Percentiles rank a stretch among this genome's conserved stretches.
Evolutionary conservation across 495 filamentous ascomycete genomes (phyloP).

Genomic region (Staphylotrichum tortipilum): DNA sequence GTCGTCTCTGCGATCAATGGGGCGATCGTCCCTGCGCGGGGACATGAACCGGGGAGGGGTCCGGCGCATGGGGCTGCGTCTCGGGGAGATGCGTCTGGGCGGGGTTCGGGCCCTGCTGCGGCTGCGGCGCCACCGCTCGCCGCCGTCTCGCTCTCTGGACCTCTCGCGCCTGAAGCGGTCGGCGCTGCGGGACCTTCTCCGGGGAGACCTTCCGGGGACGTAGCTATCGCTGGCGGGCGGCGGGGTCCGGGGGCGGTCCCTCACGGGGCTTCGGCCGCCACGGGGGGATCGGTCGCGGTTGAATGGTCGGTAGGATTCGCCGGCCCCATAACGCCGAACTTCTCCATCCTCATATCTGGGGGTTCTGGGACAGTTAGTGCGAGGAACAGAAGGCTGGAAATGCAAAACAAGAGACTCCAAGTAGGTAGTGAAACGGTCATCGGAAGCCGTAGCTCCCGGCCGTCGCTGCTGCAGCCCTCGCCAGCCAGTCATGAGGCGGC

Average conservation of each 20-base stretch:
- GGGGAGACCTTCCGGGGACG: slow-evolving; percentile 27
- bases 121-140: slow-evolving; percentile 28
- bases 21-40: slow-evolving; percentile 33
- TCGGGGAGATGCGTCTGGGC: slow-evolving; percentile 29
- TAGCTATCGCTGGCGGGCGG: slow-evolving; percentile 29
- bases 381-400: too few relatives aligned
- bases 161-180: slow-evolving; percentile 29
- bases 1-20: slow-evolving; percentile 4
- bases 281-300: slow-evolving; percentile 40
- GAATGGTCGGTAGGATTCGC: slow-evolving; percentile 47
- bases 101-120: slow-evolving; percentile 33
- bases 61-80: slow-evolving; percentile 28
- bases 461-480: too few relatives aligned
- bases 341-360: slow-evolving; percentile 46
- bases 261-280: slow-evolving; percentile 34
- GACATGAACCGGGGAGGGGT: slow-evolving; percentile 29
- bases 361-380: background rate
- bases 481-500: too few relatives aligned
- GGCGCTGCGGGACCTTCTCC: slow-evolving; percentile 26
- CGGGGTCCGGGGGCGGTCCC: slow-evolving; percentile 29
- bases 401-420: too few relatives aligned
- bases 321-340: slow-evolving; percentile 47
- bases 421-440: too few relatives aligned
- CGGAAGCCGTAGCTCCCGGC: too few relatives aligned
- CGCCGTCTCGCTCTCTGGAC: slow-evolving; percentile 32